Evolutionary conservation across 2,329 filamentous ascomycete genomes (phyloP), one percentile per base, ranked within the genome.

Genomic region (Colletotrichum acutatum): DNA sequence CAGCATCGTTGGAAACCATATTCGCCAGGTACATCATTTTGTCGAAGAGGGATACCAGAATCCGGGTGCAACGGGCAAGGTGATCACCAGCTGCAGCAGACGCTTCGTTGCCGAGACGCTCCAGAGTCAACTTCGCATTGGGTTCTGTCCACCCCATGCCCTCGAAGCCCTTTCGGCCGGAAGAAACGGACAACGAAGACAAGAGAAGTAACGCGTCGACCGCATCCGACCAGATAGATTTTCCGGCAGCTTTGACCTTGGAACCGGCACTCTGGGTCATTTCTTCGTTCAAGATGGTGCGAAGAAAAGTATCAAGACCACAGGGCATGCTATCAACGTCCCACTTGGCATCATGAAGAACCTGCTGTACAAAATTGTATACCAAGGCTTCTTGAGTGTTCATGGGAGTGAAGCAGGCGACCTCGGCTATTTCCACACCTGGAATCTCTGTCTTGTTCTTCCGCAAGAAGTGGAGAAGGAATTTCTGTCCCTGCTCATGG

Each of bases 401-500:
- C 74, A 81, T 75, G 8, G 75, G 53, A 37, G 76, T 76, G 28
- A 83, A 77, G 28, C 82, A 37, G 1, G 82, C 65, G 66, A 75
- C 75, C 64, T 76, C 74, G 0, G 77, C 68, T 1, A 76, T 59
- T 2, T 74, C 66, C 42, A 80, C 72, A 3, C 77, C 57, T 3
- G 75, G 58, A 7, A 74, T 64, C 30, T 82, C 78, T 7, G 82
- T 76, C 1, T 76, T 74, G 70, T 85, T 83, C 4, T 78, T 75
- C 12, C 74, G 79, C 4, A 81, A 75, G 59, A 81, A 82, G n/a
- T 74, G 62, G 11, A 57, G 9, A 9, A 84, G 74, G 62, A 84
- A 84, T 3, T 58, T 6, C 5, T 78, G 70, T 0, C 76, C 83
- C 28, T 83, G 81, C 7, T 75, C 53, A 32, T 85, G 81, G 1